Percentiles rank a stretch among this genome's conserved stretches.
phyloP scores from a whole-genome alignment of 345 rosid species.

The Brassica juncea region DNA sequence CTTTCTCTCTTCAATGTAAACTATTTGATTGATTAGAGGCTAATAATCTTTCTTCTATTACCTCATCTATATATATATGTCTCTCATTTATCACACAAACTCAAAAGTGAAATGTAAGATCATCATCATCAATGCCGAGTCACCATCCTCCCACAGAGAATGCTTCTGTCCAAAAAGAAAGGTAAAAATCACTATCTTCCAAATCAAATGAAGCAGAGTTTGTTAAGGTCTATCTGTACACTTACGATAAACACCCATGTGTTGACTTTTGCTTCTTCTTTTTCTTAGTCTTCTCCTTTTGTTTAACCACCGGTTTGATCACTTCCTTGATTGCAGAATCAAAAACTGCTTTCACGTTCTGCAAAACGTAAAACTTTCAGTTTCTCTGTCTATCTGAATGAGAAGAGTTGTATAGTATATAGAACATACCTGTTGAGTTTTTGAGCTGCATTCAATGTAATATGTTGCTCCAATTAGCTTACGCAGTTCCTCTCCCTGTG shows the following conservation, averaged over 20 bases:
- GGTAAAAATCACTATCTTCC: slow-evolving; percentile 12
- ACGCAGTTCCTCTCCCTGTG: slow-evolving; percentile 95
- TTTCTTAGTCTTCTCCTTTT: slow-evolving; percentile 67
- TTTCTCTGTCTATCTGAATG: neutral
- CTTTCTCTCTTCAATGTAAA: neutral
- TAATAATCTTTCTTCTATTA: neutral
- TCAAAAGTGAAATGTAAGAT: slow-evolving; percentile 20
- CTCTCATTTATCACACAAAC: slow-evolving; percentile 31
- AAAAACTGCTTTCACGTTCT: slow-evolving; percentile 96
- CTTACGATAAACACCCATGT: slow-evolving; percentile 78
- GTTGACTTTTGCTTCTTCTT: slow-evolving; percentile 47
- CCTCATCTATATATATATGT: neutral
- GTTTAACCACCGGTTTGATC: slow-evolving; percentile 74
- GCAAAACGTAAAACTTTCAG: slow-evolving; percentile 28
- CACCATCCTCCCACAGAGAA: slow-evolving; percentile 42
- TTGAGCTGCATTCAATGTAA: slow-evolving; percentile 97
- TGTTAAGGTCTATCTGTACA: slow-evolving; percentile 25
- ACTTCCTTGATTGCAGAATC: slow-evolving; percentile 96
- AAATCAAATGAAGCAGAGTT: slow-evolving; percentile 14
- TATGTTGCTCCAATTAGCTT: slow-evolving; percentile 89
- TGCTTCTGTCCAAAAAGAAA: slow-evolving; percentile 33
- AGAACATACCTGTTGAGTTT: slow-evolving; percentile 85
- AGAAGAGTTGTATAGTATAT: neutral
- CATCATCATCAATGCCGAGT: slow-evolving; percentile 36
- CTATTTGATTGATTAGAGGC: neutral